Evolutionary conservation across 176 grass and related monocot species (phyloP), one percentile per base, ranked within the genome.

Genomic region (Carex cristatella): DNA sequence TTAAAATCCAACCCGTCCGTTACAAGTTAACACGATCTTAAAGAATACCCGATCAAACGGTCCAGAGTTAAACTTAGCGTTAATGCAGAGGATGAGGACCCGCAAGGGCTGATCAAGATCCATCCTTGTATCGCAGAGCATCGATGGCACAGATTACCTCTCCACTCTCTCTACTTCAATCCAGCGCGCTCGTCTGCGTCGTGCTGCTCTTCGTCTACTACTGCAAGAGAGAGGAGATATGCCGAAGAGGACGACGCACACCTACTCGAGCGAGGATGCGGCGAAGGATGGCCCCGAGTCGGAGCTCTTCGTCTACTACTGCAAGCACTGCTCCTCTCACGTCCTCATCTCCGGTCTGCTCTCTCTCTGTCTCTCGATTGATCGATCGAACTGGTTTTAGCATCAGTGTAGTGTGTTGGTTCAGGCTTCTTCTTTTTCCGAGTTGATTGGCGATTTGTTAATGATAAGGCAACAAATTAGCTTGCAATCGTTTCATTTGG

Each of bases 191-290:
- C 42, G 42, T 44, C 42, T 44, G 42, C 42, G 42, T 44, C 42
- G 4, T 44, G 42, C 42, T 44, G 42, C 42, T 44, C 42, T 23
- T 23, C 23, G 23, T 23, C 23, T 23, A 23, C 23, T 23, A 23
- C 23, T 23, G 23, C 23, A 23, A 23, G 23, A 23, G 23, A 23
- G 23, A 23, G 27, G 27, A 55, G 32, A 55, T 23, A 98, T 98
- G 95, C 95, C 93, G 78, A 98, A 98, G 89, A 85, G 93, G 80
- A 98, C 95, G 85, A 98, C 95, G 72, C 95, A 98, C 92, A 98
- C 95, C 28, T 98, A 98, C 88, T 98, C 95, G n/a, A 98, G 95
- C 91, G 93, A 94, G 86, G 93, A 98, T 51, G 95, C 95, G 11
- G 88, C 90, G 79, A 86, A 87, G 58, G 95, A 98, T 66, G 95